These are phyloP conservation scores for Tilletia setariae DNA, from an alignment of 1,284 basidiomycete genomes.

Conservation along the genomic window DNA sequence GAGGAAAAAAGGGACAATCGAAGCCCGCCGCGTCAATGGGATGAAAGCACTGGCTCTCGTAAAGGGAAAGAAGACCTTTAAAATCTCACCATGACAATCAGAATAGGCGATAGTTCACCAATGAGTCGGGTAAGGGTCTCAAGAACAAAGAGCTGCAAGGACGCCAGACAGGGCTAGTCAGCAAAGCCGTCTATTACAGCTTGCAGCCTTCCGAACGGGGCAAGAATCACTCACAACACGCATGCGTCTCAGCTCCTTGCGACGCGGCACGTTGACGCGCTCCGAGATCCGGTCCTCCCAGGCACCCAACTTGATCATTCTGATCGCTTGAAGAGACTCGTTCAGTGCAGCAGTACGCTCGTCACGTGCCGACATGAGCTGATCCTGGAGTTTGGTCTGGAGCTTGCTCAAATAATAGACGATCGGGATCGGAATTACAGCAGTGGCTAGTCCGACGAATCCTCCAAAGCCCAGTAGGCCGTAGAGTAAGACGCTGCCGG, in stretches of 20 bases:
- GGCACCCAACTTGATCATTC: constrained; percentile 42
- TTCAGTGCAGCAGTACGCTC: constrained; percentile 30
- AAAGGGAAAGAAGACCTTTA: not conserved
- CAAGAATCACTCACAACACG: not conserved
- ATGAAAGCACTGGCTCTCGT: not conserved
- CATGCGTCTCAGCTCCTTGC: constrained; percentile 23
- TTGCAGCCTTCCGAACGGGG: too few relatives aligned
- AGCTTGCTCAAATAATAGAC: constrained; percentile 16
- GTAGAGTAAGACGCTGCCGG: constrained; percentile 33
- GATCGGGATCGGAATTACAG: constrained; percentile 32
- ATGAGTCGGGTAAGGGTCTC: not conserved
- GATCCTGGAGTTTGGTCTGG: constrained; percentile 18
- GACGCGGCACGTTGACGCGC: constrained; percentile 22
- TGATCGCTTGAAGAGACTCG: constrained; percentile 34
- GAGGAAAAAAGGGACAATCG: not conserved
- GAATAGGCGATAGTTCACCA: constrained; percentile 25
- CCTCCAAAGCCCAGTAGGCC: constrained; percentile 37
- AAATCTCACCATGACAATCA: constrained; percentile 22
- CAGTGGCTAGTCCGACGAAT: constrained; percentile 30
- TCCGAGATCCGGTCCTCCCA: constrained; percentile 33
- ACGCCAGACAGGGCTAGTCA: not conserved
- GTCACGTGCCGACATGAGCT: constrained; percentile 28
- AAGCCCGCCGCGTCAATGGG: not conserved
- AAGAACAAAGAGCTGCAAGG: not conserved
- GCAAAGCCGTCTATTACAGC: too few relatives aligned